Base-by-base conservation (phyloP, 345 rosid genomes). In the Bruguiera gymnorhiza region DNA sequence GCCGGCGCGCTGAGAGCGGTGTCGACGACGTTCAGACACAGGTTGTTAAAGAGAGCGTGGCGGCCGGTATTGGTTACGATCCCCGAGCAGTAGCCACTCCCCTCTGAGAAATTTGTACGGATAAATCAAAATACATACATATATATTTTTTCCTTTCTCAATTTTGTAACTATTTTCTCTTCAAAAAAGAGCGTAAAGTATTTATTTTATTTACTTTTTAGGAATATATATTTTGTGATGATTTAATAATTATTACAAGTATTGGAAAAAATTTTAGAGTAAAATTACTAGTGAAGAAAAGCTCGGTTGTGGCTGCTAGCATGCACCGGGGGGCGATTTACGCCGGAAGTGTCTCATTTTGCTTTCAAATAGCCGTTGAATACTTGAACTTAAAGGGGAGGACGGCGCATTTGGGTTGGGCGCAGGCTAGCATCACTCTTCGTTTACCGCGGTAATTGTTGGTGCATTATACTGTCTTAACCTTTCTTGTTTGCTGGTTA, bases 1-100 rank as follows among this genome's bases (percentile, higher is more conserved):
- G 57, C 67, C 56, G 83, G 87, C 61, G 75, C 81, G 27, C 56
- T 85, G 32, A 79, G 96, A 82, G 86, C 89, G 68, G 5, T 81
- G 10, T 73, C 94, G 62, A 78, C 83, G 62, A 67, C 85, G 23
- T 80, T 86, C 57, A 87, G 98, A 36, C 83, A 78, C 72, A 80
- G 96, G 55, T 75, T 91, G 70, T 73, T 94, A 69, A 80, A 93
- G 75, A 84, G 94, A 84, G 85, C 96, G 29, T 94, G 98, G 98
- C 88, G 97, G 63, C 97, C 98, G 6, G 85, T 89, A 63, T 87
- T 91, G 66, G 86, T 88, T 21, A 78, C 95, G 0, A 94, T 91
- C 46, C 93, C 98, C 3, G 98, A 94, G 84, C 85, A 86, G 76
- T 65, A 58, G 26, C 50, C 51, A 15, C 34, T 60, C 13, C 34